Evolutionary conservation across 1,284 basidiomycete species (phyloP), one percentile per base, ranked within the genome.

Genomic region (Pseudozyma tsukubaensis): DNA sequence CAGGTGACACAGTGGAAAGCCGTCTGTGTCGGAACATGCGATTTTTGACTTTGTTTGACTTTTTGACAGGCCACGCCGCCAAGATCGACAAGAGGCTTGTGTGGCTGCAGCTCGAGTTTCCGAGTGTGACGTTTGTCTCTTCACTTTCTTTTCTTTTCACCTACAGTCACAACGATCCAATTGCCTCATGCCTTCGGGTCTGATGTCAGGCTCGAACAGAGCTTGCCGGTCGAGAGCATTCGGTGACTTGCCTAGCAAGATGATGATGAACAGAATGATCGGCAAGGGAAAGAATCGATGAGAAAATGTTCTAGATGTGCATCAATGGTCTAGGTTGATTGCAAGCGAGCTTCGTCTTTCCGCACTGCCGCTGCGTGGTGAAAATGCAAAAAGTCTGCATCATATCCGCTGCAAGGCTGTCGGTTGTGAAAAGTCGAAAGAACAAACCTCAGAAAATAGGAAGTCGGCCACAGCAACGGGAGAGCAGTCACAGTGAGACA

Each of bases 31-130:
- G 9, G n/a, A 43, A 10, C 13, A 16, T 14, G 16, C 12, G 51
- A 29, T 29, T 29, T 29, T 29, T 29, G 24, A 29, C 24, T 29
- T 29, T 29, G 24, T 29, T 29, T 29, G 24, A 29, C 24, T 29
- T 3, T 45, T 47, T 51, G 54, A 44, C 50, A 49, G 55, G 24
- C 40, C 47, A 29, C 34, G 42, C 29, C 52, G 64, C 64, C 64
- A 66, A 66, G 64, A 66, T 66, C 64, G 64, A 66, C 64, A 37
- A 19, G 18, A 42, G 49, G 44, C 58, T 60, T 60, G 58, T 49
- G 37, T 29, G 24, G 50, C 54, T 50, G 52, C 51, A 51, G n/a
- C 21, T 13, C 50, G 13, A n/a, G n/a, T 21, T 11, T 14, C 10
- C 1, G 32, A 35, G 24, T n/a, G 56, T 58, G 56, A 58, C 56